Base-by-base conservation (phyloP, 192 early-diverging fungal genomes). In the Backusella australiensis region DNA sequence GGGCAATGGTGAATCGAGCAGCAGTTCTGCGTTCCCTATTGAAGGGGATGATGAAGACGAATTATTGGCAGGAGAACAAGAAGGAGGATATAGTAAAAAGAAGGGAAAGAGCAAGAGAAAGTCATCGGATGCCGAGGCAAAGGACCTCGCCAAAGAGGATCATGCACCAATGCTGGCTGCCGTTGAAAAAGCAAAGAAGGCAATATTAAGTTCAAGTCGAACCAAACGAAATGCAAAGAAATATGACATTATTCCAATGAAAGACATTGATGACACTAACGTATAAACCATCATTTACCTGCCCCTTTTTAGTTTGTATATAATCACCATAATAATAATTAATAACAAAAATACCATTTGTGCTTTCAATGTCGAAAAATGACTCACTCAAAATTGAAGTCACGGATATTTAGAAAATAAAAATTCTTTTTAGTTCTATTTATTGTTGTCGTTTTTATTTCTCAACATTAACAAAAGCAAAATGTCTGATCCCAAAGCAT, bases 401-500 rank as follows among this genome's bases (percentile, higher is more conserved):
- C 34, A 36, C 67, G 34, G 36, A 35, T 67, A 32, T 8, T 67
- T n/a, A 23, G 23, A 34, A 34, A 67, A 34, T 14, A 36, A 68
- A 68, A 68, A 35, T 34, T 34, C 32, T 68, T 34, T 68, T 68
- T 68, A 14, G 7, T 44, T 71, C 39, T 3, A 8, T 71, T 26
- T 69, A 11, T 69, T 36, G 4, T 68, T 35, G 36, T 36, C 34
- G 0, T 4, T 29, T 66, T 65, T 65, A 19, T 34, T 34, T 17
- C 17, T n/a, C 36, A 69, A n/a, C 35, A 67, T 35, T 53, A 21
- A 21, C 17, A 19, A 21, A 21, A 69, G n/a, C 19, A 39, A 39
- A 17, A 81, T 81, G 80, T 71, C 80, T 69, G 80, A 81, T 69
- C 80, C 67, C 26, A 74, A 73, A 44, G 75, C 44, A 34, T 42